Evolutionary conservation across 2,329 filamentous ascomycete genomes (phyloP), one percentile per base, ranked within the genome.

Genomic region (Bipolaris zeicola): DNA sequence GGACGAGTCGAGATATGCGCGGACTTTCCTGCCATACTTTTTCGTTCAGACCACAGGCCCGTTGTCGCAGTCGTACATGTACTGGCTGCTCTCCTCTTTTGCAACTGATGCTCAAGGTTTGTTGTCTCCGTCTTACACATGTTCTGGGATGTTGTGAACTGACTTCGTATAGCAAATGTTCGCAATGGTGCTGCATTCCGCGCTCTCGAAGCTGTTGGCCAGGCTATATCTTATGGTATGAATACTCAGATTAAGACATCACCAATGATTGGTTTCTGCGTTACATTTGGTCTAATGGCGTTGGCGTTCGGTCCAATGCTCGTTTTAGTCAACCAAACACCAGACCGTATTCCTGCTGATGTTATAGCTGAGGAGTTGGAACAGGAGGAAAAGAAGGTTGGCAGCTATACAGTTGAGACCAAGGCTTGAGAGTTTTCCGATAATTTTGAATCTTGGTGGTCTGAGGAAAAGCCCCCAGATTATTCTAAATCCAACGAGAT

Each of bases 11-110:
- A 68, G 78, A 0, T 82, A 81, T 50, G 68, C 79, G 3, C 65
- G 69, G 2, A 73, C 78, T 0, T 81, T 81, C 61, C 64, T 82
- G 24, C 80, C 79, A 0, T 81, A 81, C 57, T 82, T 82, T 65
- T 81, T 82, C 58, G 76, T 81, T 7, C 78, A 79, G 70, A 79
- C 22, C 76, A 84, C 67, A 8, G 67, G 72, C 1, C 68, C 69
- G 1, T 26, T 72, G 5, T 70, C 67, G 16, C 68, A 70, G 45
- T 69, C 64, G 14, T 72, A 72, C 47, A 72, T 70, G 69, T 71
- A 72, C 57, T 72, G 69, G 68, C 56, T 72, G 2, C 46, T 72
- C n/a, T 67, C 64, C 10, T 70, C 67, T 4, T 72, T 71, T 28
- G 68, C 68, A 3, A 70, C 69, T 2, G 64, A 69, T 52, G 69